A percentile compares a stretch with the other conserved stretches of the same genome.
These are phyloP conservation scores for Mycena chlorophos DNA, from an alignment of 768 basidiomycete genomes.

Conservation along the genomic window DNA sequence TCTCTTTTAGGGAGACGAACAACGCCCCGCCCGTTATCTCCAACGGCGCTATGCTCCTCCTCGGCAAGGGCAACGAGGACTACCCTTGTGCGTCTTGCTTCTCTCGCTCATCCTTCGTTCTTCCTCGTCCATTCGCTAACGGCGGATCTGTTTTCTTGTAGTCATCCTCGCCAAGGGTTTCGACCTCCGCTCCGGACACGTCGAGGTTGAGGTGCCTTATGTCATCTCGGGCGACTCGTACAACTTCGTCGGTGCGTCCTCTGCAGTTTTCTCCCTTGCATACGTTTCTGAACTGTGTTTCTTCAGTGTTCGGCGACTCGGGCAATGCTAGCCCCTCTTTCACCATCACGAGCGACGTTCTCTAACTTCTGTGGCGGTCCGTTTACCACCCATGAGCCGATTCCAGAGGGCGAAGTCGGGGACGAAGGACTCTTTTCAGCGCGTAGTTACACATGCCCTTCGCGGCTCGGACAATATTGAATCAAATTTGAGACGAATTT, in stretches of 20 bases:
- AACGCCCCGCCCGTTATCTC: conserved; percentile 26
- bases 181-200: conserved; percentile 21
- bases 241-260: conserved; percentile 26
- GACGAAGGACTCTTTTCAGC: no score
- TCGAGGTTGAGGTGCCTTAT: conserved; percentile 21
- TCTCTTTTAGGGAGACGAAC: conserved; percentile 24
- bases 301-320: conserved; percentile 35
- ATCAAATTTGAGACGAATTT: no score
- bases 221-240: conserved; percentile 24
- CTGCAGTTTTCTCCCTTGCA: neutral
- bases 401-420: no score
- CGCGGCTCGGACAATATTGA: no score
- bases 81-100: neutral
- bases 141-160: conserved; percentile 15
- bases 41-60: conserved; percentile 21
- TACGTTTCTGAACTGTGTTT: neutral
- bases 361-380: no score
- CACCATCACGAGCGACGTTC: conserved; percentile 22
- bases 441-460: no score
- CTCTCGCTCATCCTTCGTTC: no score
- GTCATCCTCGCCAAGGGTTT: conserved; percentile 24
- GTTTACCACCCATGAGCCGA: no score
- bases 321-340: conserved; percentile 31
- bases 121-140: conserved; percentile 2
- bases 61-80: conserved; percentile 11